A percentile compares a stretch with the other conserved stretches of the same genome.
These are phyloP conservation scores for Aspergillus pseudoviridinutans DNA, from an alignment of 2,329 filamentous ascomycete genomes.

Conservation along the genomic window DNA sequence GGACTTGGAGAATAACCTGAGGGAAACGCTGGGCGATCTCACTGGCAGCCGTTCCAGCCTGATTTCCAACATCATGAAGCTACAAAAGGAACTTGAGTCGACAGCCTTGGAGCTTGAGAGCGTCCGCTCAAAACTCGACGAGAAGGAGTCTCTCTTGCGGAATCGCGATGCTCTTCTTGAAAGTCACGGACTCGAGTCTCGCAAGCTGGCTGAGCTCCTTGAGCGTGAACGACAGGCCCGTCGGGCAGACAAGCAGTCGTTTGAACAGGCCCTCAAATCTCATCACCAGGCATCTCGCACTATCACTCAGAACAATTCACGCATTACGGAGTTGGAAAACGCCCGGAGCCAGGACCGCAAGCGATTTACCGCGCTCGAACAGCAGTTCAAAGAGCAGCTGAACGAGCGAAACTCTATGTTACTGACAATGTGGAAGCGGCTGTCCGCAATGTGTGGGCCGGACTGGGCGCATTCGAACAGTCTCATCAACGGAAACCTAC, in stretches of 20 bases:
- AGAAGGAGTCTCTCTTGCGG: slow-evolving; percentile 86
- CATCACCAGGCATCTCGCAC: slow-evolving; percentile 84
- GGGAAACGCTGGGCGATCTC: slow-evolving; percentile 81
- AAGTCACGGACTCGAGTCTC: slow-evolving; percentile 78
- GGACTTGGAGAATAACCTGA: slow-evolving; percentile 83
- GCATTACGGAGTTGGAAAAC: slow-evolving; percentile 82
- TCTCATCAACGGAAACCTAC: slow-evolving; percentile 81
- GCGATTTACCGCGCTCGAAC: slow-evolving; percentile 70
- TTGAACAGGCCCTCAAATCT: slow-evolving; percentile 82
- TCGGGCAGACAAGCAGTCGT: slow-evolving; percentile 80
- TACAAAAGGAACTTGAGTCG: slow-evolving; percentile 82
- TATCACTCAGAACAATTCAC: slow-evolving; percentile 76
- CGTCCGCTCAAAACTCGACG: slow-evolving; percentile 71
- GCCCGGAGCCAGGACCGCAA: slow-evolving; percentile 72
- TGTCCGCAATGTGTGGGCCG: slow-evolving; percentile 78
- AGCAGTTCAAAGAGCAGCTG: slow-evolving; percentile 79
- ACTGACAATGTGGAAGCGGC: slow-evolving; percentile 81
- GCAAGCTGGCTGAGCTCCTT: slow-evolving; percentile 78
- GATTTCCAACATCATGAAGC: slow-evolving; percentile 78
- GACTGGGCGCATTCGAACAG: slow-evolving; percentile 92
- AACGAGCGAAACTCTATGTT: slow-evolving; percentile 85
- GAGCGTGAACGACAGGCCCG: slow-evolving; percentile 86
- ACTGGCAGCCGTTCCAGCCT: slow-evolving; percentile 81
- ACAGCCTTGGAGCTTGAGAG: slow-evolving; percentile 78
- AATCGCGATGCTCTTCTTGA: slow-evolving; percentile 86